Base-by-base conservation (phyloP, 2,329 filamentous ascomycete genomes). In the Aureobasidium sp. region DNA sequence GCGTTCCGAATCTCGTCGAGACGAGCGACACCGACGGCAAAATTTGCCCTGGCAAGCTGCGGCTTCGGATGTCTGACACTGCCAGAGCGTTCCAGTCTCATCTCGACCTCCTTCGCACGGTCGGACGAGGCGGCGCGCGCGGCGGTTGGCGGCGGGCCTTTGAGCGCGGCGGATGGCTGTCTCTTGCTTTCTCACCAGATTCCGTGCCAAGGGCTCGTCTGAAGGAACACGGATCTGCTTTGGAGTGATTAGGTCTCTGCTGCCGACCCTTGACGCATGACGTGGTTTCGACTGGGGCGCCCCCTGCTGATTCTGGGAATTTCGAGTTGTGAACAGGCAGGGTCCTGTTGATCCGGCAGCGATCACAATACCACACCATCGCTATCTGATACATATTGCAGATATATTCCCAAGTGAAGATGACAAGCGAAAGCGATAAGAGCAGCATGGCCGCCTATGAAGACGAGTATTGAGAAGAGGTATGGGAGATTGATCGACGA, bases 11-110 rank as follows among this genome's bases (percentile, higher is more conserved):
- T 20, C n/a, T 36, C 20, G 8, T 37, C 14, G 7, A n/a, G 49
- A 17, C 5, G 20, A 37, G 27, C 17, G 22, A 42, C 20, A 42
- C 9, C 27, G 29, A 34, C 27, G 53, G 53, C 41, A 36, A 57
- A 45, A 22, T 57, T 34, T 45, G 53, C 39, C 53, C 17, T 36
- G 39, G 17, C 15, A 20, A 12, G 31, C 14, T 31, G 42, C 55
- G 42, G 20, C 31, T 48, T 48, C 44, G 55, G 53, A 9, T 17
- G 22, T 47, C 55, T 48, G 55, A 48, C 42, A 59, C 55, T 48
- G 55, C 55, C 42, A 59, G 55, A 48, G 31, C 55, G 55, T 59
- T 59, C 55, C 55, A 59, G 55, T 39, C 55, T 59, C 42, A 48
- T 59, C 55, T 59, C 55, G 55, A 57, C 53, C 20, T 41, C 36